These are phyloP conservation scores for Sporisorium iseilematis-ciliati DNA, from an alignment of 1,284 basidiomycete genomes.

Conservation along the genomic window DNA sequence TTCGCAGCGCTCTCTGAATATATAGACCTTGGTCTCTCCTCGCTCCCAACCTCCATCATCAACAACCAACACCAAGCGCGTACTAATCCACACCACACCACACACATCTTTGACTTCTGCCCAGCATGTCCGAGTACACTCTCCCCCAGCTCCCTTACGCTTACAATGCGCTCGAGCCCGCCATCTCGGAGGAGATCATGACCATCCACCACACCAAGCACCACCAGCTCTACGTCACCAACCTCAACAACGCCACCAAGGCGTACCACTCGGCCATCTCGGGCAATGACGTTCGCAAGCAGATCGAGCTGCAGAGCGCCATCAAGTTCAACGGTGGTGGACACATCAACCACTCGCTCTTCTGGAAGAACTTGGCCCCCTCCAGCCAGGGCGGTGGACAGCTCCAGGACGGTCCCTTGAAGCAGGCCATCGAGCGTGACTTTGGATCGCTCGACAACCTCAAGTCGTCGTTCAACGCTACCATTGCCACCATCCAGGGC, in stretches of 20 bases:
- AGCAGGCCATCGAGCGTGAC: conserved; percentile 82
- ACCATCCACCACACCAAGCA: conserved; percentile 93
- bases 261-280: conserved; percentile 78
- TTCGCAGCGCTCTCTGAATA: background rate
- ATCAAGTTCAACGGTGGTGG: conserved; percentile 93
- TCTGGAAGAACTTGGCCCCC: conserved; percentile 88
- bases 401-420: conserved; percentile 78
- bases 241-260: conserved; percentile 80
- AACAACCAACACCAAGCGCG: background rate
- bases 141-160: conserved; percentile 89
- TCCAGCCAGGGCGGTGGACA: conserved; percentile 72
- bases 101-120: background rate
- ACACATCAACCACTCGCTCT: conserved; percentile 85
- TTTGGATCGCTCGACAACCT: conserved; percentile 86
- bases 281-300: conserved; percentile 78
- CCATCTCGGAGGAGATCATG: conserved; percentile 77
- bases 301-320: conserved; percentile 85
- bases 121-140: conserved; percentile 73
- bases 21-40: conserved; percentile 15
- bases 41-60: background rate
- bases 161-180: conserved; percentile 89
- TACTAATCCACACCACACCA: background rate
- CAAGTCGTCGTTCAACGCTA: conserved; percentile 84
- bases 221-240: conserved; percentile 75
- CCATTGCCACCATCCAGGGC: conserved; percentile 93